Evolutionary conservation across 179 eudicot species (phyloP).

Genomic region (Amaranthus tricolor): DNA sequence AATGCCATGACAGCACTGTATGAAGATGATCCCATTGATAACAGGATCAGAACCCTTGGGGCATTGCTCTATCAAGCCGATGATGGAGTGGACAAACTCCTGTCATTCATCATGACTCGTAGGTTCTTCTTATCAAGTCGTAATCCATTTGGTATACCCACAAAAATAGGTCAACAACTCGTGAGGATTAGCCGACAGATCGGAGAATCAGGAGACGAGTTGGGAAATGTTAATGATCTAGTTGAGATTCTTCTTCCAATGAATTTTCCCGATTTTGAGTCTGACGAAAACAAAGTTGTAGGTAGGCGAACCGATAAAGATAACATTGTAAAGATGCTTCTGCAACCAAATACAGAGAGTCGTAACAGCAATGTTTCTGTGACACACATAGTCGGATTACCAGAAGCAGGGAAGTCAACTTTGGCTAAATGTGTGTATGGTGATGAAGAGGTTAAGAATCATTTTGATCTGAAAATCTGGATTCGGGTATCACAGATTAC

Average conservation of each 20-base stretch:
- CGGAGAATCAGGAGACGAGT: not conserved
- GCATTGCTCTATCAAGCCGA: slow-evolving; percentile 23
- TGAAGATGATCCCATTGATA: slow-evolving; percentile 2
- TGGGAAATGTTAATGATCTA: not conserved
- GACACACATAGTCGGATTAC: slow-evolving; percentile 28
- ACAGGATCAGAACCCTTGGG: not conserved
- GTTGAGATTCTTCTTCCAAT: not conserved
- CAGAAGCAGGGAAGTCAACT: slow-evolving; percentile 38
- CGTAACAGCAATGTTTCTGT: slow-evolving; percentile 8
- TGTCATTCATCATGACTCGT: not conserved
- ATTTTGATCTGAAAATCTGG: slow-evolving; percentile 36
- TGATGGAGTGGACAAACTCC: slow-evolving; percentile 15
- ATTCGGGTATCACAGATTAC: slow-evolving; percentile 24
- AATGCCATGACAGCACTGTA: slow-evolving; percentile 3
- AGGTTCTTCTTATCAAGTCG: not conserved
- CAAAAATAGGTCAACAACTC: not conserved
- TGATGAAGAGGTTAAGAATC: slow-evolving; percentile 14
- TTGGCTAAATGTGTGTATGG: slow-evolving; percentile 29
- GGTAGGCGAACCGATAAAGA: slow-evolving; percentile 16
- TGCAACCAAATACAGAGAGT: not conserved
- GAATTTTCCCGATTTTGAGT: not conserved
- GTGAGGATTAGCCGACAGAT: not conserved
- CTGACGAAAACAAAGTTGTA: not conserved
- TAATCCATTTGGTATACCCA: not conserved
- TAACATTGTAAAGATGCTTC: slow-evolving; percentile 5